phyloP scores from a whole-genome alignment of 129 eudicot genomes.

The Tanacetum coccineum region DNA sequence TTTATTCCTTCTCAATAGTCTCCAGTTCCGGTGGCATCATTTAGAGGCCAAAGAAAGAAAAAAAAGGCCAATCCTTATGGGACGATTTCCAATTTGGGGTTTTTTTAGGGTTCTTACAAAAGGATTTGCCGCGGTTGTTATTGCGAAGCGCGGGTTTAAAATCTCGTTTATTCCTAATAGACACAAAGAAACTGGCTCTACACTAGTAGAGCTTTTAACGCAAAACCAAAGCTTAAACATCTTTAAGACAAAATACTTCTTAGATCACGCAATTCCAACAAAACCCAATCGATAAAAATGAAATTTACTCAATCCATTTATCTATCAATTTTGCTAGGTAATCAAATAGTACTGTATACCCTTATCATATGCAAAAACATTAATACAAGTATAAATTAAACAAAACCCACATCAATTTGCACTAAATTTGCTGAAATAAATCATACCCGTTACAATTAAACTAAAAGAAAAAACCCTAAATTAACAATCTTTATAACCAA shows the following conservation, averaged over 20 bases:
- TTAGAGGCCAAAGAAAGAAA: no score
- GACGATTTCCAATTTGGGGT: no score
- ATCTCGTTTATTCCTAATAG: no score
- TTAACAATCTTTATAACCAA: not conserved
- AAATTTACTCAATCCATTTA: not conserved
- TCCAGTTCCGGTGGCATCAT: no score
- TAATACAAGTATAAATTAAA: not conserved
- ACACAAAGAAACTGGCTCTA: no score
- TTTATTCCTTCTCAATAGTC: no score
- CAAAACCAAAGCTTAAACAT: constrained; percentile 10
- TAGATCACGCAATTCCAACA: constrained; percentile 1
- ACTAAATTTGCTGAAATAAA: no score
- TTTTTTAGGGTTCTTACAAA: no score
- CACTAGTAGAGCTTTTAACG: no score
- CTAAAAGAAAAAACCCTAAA: not conserved
- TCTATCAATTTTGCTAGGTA: not conserved
- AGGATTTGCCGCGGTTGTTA: no score
- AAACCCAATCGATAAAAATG: not conserved
- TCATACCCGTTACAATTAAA: not conserved
- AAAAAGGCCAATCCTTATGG: no score
- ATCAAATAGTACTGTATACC: not conserved
- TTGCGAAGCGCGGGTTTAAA: no score
- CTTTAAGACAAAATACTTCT: not conserved
- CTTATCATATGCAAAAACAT: not conserved
- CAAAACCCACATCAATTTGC: not conserved